Percentiles rank a stretch among this genome's conserved stretches.
Evolutionary conservation across 805 yeast species (phyloP).

Genomic region (Cyberlindnera veronae): DNA sequence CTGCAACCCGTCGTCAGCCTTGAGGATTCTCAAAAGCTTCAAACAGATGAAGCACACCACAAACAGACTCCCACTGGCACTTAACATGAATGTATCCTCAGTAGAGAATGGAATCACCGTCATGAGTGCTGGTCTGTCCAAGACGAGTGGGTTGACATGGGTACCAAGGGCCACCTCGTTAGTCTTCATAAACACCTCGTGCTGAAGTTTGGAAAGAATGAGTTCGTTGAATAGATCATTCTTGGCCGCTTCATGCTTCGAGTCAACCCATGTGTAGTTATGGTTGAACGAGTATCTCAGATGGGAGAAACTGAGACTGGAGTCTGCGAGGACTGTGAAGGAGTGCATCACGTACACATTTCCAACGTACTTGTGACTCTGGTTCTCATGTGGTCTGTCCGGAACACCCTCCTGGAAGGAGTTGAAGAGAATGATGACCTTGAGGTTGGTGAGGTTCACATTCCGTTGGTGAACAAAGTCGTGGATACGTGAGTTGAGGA

Average conservation of each 20-base stretch:
- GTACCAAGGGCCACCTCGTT: slow-evolving; percentile 24
- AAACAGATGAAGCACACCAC: slow-evolving; percentile 22
- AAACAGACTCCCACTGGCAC: slow-evolving; percentile 20
- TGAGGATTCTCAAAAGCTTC: slow-evolving; percentile 20
- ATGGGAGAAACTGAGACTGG: slow-evolving; percentile 20
- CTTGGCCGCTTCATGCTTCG: slow-evolving; percentile 23
- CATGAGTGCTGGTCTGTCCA: slow-evolving; percentile 23
- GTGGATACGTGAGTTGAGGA: slow-evolving; percentile 18
- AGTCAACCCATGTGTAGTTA: slow-evolving; percentile 23
- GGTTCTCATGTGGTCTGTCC: slow-evolving; percentile 24
- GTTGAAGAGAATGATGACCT: slow-evolving; percentile 20
- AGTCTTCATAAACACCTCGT: slow-evolving; percentile 21
- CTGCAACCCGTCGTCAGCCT: slow-evolving; percentile 21
- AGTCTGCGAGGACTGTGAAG: slow-evolving; percentile 20
- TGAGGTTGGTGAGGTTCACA: slow-evolving; percentile 16
- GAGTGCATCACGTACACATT: slow-evolving; percentile 22
- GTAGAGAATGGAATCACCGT: slow-evolving; percentile 23
- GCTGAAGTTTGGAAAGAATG: slow-evolving; percentile 21
- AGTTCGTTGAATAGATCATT: slow-evolving; percentile 24
- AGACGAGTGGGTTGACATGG: slow-evolving; percentile 16
- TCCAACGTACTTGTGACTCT: slow-evolving; percentile 26
- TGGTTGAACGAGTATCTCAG: slow-evolving; percentile 24
- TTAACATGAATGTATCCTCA: slow-evolving; percentile 19
- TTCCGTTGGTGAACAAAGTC: slow-evolving; percentile 19
- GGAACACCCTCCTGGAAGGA: slow-evolving; percentile 25